Base-by-base conservation (phyloP, 768 basidiomycete species). In the Pleurotus sapidus region DNA sequence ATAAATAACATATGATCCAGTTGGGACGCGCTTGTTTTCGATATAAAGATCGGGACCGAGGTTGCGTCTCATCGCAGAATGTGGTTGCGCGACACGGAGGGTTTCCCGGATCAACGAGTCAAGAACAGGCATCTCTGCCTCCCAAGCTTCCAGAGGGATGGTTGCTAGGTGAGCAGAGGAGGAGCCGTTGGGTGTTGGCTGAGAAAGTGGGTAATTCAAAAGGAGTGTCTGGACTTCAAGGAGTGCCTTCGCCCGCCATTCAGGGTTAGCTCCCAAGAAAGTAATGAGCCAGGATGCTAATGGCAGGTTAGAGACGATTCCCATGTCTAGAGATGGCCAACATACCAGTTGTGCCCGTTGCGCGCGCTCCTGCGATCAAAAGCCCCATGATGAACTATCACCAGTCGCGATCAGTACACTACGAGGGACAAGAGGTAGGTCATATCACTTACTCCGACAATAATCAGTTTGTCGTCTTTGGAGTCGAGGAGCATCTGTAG, bases 1-100 rank as follows among this genome's bases (percentile, higher is more conserved):
- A 71, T 90, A 91, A 45, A 90, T 77, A 48, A 89, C 81, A 65
- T 88, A 91, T 55, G 88, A 81, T 57, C 88, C 89, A 18, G 86
- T 84, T 30, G 88, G 88, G 27, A 92, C 80, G 39, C 78, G 71
- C 70, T 85, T 88, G 59, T 82, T 82, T 71, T 86, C 81, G 62
- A 92, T 86, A 63, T 84, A 77, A 37, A 84, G 70, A 57, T 88
- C 86, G 62, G 86, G 87, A 15, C 89, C 89, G 57, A 89, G 72
- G 68, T 91, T 91, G 59, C 86, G 82, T 67, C 90, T 82, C 88
- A 91, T 89, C 57, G 89, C 89, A 1, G 83, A 82, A 70, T 91
- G 88, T 43, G 89, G 88, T 74, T 91, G 87, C 8, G 89, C 88
- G 47, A 91, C 73, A 39, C 89, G 86, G 20, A 89, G 82, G 37